These are phyloP conservation scores for Sporobolomyces phaffii DNA, from an alignment of 768 basidiomycete genomes.

Conservation along the genomic window DNA sequence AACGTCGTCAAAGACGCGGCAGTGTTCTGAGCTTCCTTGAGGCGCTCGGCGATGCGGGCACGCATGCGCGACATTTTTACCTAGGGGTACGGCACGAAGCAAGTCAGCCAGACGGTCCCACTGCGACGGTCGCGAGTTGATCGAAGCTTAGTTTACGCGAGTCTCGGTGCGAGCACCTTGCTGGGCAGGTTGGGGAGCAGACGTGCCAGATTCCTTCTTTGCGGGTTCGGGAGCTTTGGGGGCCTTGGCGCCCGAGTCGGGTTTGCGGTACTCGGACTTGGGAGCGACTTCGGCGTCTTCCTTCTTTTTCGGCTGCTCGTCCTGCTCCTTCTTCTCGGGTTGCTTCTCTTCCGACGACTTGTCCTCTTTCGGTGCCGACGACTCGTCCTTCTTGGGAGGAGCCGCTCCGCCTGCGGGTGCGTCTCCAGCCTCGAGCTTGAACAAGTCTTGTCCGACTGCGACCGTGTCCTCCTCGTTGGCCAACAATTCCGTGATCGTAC, in stretches of 20 bases:
- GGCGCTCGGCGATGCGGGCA: constrained; percentile 87
- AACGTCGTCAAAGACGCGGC: constrained; percentile 96
- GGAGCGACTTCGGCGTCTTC: constrained; percentile 43
- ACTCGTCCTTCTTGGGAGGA: constrained; percentile 16
- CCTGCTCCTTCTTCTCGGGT: constrained; percentile 47
- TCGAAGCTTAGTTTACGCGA: constrained; percentile 5
- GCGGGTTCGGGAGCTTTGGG: constrained; percentile 38
- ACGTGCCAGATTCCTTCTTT: constrained; percentile 23
- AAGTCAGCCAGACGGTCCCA: not conserved
- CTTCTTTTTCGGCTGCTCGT: constrained; percentile 42
- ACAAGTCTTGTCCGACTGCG: constrained; percentile 85
- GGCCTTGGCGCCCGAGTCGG: constrained; percentile 29
- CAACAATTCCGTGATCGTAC: constrained; percentile 77
- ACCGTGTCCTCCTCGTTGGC: constrained; percentile 92
- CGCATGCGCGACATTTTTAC: constrained; percentile 99
- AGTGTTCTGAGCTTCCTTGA: constrained; percentile 95
- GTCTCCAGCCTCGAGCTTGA: constrained; percentile 80
- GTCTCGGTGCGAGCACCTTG: constrained; percentile 26
- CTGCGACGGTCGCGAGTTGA: no score
- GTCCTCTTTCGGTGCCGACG: constrained; percentile 27
- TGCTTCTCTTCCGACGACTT: constrained; percentile 45
- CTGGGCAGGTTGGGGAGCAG: constrained; percentile 9
- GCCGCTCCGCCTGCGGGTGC: constrained; percentile 51
- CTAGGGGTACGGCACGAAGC: no score
- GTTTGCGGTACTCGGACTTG: constrained; percentile 38